A percentile compares a stretch with the other conserved stretches of the same genome.
Evolutionary conservation across 768 basidiomycete genomes (phyloP).

Genomic region (Sistotremastrum suecicum): DNA sequence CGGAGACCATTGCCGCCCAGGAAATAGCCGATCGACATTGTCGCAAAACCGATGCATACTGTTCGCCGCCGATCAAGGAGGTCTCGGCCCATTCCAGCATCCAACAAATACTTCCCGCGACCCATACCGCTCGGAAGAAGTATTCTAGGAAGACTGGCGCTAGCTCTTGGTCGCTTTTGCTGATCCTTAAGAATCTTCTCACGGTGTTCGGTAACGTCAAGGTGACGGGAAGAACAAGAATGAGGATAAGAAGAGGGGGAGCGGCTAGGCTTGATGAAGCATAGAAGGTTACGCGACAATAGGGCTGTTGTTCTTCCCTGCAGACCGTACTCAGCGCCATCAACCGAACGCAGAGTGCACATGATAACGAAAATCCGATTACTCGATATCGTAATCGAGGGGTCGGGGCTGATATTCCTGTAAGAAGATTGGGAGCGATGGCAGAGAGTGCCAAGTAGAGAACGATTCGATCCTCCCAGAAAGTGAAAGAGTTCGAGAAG

Average conservation of each 20-base stretch:
- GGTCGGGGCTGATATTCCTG: slow-evolving; percentile 55
- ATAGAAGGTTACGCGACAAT: slow-evolving; percentile 85
- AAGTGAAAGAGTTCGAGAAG: slow-evolving; percentile 90
- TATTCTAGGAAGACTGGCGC: slow-evolving; percentile 49
- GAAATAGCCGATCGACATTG: slow-evolving; percentile 46
- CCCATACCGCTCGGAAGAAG: slow-evolving; percentile 41
- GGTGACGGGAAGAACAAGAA: slow-evolving; percentile 42
- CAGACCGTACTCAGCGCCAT: slow-evolving; percentile 78
- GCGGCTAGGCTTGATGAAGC: slow-evolving; percentile 53
- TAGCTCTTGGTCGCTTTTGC: slow-evolving; percentile 55
- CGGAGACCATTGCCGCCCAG: slow-evolving; percentile 34
- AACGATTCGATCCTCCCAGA: slow-evolving; percentile 87
- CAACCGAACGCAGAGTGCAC: slow-evolving; percentile 55
- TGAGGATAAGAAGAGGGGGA: slow-evolving; percentile 44
- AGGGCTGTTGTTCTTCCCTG: slow-evolving; percentile 87
- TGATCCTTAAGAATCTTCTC: slow-evolving; percentile 27
- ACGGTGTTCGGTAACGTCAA: slow-evolving; percentile 43
- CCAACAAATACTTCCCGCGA: slow-evolving; percentile 60
- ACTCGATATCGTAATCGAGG: slow-evolving; percentile 60
- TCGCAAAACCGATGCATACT: slow-evolving; percentile 32
- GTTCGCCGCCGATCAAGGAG: slow-evolving; percentile 27
- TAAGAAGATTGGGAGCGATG: slow-evolving; percentile 42
- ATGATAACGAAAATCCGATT: slow-evolving; percentile 52
- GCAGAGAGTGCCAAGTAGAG: slow-evolving; percentile 61
- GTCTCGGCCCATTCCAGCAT: slow-evolving; percentile 68